A percentile compares a stretch with the other conserved stretches of the same genome.
These are phyloP conservation scores for Ceratocystis diversiconidia DNA, from an alignment of 2,329 filamentous ascomycete genomes.

Conservation along the genomic window DNA sequence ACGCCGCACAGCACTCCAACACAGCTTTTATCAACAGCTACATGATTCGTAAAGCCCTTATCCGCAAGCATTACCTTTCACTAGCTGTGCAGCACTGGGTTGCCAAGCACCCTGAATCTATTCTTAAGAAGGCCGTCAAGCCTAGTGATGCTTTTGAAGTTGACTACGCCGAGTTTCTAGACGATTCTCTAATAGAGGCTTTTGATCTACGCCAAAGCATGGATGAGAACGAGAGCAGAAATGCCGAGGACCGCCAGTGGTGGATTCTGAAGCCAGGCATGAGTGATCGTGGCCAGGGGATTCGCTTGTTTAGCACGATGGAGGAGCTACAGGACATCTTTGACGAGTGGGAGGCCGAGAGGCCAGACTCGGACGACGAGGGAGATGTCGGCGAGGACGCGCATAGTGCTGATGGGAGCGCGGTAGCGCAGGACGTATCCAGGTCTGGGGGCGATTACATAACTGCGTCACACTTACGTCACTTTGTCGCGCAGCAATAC, in stretches of 20 bases:
- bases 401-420: background rate
- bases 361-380: slow-evolving; percentile 51
- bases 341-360: slow-evolving; percentile 70
- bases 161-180: slow-evolving; percentile 91
- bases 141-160: slow-evolving; percentile 78
- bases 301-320: slow-evolving; percentile 74
- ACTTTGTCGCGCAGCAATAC: slow-evolving; percentile 93
- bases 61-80: slow-evolving; percentile 86
- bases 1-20: slow-evolving; percentile 45
- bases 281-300: slow-evolving; percentile 91
- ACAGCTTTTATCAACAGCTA: slow-evolving; percentile 72
- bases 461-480: slow-evolving; percentile 77
- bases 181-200: slow-evolving; percentile 80
- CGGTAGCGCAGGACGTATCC: slow-evolving; percentile 22
- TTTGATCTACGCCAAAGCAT: slow-evolving; percentile 75
- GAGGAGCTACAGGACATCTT: slow-evolving; percentile 77
- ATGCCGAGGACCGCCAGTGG: slow-evolving; percentile 51
- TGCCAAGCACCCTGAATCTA: slow-evolving; percentile 62
- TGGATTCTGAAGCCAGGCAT: slow-evolving; percentile 98
- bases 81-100: slow-evolving; percentile 74
- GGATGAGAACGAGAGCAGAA: slow-evolving; percentile 41
- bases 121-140: slow-evolving; percentile 57
- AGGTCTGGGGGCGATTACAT: slow-evolving; percentile 40
- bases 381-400: slow-evolving; percentile 27
- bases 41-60: slow-evolving; percentile 88